Percentiles rank a stretch among this genome's conserved stretches.
Conservation (phyloP, 2,329 filamentous ascomycete species). For the Colletotrichum incanum region DNA sequence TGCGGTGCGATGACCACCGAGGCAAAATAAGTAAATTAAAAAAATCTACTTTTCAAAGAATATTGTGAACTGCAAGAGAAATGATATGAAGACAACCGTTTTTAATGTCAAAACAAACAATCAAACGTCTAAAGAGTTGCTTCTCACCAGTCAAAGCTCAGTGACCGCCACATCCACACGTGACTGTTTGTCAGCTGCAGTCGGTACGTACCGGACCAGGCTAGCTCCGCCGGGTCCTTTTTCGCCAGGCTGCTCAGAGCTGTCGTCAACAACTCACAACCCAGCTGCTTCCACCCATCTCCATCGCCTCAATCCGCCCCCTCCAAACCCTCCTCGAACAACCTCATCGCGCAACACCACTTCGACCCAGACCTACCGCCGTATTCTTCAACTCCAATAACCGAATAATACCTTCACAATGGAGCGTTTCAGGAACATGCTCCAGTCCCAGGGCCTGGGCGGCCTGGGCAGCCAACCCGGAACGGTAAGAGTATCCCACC, state of each 20-base stretch:
- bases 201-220: conserved; percentile 41
- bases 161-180: not conserved
- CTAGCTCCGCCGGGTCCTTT: conserved; percentile 43
- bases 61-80: too few relatives aligned
- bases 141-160: not conserved
- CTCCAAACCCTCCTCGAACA: conserved; percentile 15
- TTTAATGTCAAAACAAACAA: not conserved
- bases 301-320: conserved; percentile 35
- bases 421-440: conserved; percentile 93
- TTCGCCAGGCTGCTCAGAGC: conserved; percentile 52
- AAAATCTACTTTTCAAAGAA: too few relatives aligned
- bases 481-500: conserved; percentile 65
- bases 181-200: conserved; percentile 34
- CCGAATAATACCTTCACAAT: conserved; percentile 63
- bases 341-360: conserved; percentile 3
- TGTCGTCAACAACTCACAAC: conserved; percentile 50
- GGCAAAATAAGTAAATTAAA: not conserved
- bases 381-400: not conserved
- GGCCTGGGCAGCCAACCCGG: conserved; percentile 73
- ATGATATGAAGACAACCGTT: not conserved
- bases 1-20: not conserved
- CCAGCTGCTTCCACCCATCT: conserved; percentile 42
- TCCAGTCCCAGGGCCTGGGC: conserved; percentile 82
- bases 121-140: not conserved
- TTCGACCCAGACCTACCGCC: not conserved